Percentiles rank a stretch among this genome's conserved stretches.
These are phyloP conservation scores for Cladosporium velox DNA, from an alignment of 2,329 filamentous ascomycete species.

Conservation along the genomic window DNA sequence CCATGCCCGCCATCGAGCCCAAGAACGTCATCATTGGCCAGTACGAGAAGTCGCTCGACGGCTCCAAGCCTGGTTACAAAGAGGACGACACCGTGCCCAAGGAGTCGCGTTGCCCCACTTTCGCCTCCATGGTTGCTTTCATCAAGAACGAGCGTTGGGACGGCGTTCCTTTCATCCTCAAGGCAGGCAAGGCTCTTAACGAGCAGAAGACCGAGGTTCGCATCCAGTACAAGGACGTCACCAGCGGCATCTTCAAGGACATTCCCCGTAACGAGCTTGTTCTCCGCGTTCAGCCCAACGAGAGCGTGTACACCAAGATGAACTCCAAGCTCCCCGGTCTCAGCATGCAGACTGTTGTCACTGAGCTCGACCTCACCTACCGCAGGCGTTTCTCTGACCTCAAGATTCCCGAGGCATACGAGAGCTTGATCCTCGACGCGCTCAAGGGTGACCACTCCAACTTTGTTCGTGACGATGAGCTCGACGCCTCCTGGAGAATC, in stretches of 20 bases:
- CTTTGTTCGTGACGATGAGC: conserved; percentile 95
- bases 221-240: conserved; percentile 99
- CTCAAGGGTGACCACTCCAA: conserved; percentile 99
- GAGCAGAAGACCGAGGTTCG: conserved; percentile 99
- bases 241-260: conserved; percentile 99
- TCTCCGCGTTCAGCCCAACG: conserved; percentile 98
- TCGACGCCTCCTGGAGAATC: conserved; percentile 97
- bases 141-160: conserved; percentile 99
- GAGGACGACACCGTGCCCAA: conserved; percentile 98
- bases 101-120: conserved; percentile 95
- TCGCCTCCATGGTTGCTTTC: conserved; percentile 94
- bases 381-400: conserved; percentile 97
- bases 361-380: conserved; percentile 97
- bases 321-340: conserved; percentile 98
- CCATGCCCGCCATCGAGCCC: conserved; percentile 91
- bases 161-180: conserved; percentile 97
- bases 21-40: conserved; percentile 99
- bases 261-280: conserved; percentile 99
- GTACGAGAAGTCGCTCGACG: conserved; percentile 94
- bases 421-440: conserved; percentile 94
- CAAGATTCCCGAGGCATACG: conserved; percentile 99
- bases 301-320: conserved; percentile 99
- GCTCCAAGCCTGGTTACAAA: conserved; percentile 95
- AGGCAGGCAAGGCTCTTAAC: conserved; percentile 96
- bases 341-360: conserved; percentile 99